phyloP scores from a whole-genome alignment of 2,329 filamentous ascomycete species.

The Huntiella abstrusa region DNA sequence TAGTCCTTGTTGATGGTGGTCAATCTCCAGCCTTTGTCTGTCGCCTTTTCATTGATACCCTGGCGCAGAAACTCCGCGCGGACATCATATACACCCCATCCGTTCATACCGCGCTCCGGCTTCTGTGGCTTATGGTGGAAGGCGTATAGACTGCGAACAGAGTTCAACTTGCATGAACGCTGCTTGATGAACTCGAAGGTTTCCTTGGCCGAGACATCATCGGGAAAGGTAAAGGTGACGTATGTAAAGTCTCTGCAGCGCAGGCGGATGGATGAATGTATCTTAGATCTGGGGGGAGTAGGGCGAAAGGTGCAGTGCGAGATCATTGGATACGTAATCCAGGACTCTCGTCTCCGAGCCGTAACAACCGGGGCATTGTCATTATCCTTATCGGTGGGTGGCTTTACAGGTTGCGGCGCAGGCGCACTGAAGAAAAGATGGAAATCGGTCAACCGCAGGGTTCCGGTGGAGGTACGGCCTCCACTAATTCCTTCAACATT shows the following conservation, averaged over 20 bases:
- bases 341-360: conserved; percentile 43
- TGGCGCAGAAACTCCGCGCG: conserved; percentile 71
- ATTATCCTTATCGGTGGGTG: conserved; percentile 11
- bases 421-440: conserved; percentile 37
- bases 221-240: conserved; percentile 71
- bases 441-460: conserved; percentile 42
- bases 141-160: conserved; percentile 77
- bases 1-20: conserved; percentile 83
- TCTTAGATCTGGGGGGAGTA: conserved; percentile 46
- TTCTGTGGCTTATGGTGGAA: conserved; percentile 66
- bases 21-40: conserved; percentile 69
- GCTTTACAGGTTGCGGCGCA: conserved; percentile 18
- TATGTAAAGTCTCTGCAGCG: conserved; percentile 88
- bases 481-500: conserved; percentile 41
- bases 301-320: conserved; percentile 61
- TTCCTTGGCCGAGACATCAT: conserved; percentile 57
- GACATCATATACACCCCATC: conserved; percentile 73
- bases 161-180: conserved; percentile 63
- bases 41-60: conserved; percentile 67
- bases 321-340: conserved; percentile 92
- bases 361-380: conserved; percentile 11
- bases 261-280: conserved; percentile 67
- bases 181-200: conserved; percentile 72
- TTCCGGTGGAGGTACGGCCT: conserved; percentile 36
- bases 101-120: conserved; percentile 54